A percentile compares a stretch with the other conserved stretches of the same genome.
phyloP scores from a whole-genome alignment of 2,329 filamentous ascomycete genomes.

The Apiospora kogelbergensis region DNA sequence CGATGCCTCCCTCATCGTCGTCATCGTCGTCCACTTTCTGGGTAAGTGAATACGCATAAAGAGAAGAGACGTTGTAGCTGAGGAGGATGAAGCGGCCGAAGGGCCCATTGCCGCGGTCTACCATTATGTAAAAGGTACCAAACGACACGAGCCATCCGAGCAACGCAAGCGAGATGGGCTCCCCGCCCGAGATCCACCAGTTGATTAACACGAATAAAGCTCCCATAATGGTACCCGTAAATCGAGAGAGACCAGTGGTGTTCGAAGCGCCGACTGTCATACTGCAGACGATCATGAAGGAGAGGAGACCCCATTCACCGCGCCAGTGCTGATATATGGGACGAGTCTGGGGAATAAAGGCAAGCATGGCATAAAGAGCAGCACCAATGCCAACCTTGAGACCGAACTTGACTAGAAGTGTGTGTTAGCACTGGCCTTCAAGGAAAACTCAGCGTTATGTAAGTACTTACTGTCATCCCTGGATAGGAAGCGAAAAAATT shows the following conservation, averaged over 20 bases:
- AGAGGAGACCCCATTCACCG: conserved; percentile 94
- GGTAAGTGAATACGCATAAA: conserved; percentile 91
- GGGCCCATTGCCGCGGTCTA: conserved; percentile 80
- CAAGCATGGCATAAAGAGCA: conserved; percentile 82
- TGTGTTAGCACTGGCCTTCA: conserved; percentile 21
- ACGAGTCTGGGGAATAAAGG: conserved; percentile 77
- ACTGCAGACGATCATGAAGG: conserved; percentile 96
- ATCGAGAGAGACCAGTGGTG: conserved; percentile 83
- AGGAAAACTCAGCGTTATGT: not conserved
- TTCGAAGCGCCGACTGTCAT: conserved; percentile 98
- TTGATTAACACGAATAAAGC: conserved; percentile 72
- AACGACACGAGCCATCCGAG: conserved; percentile 80
- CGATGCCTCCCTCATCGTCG: conserved; percentile 82
- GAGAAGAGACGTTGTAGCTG: conserved; percentile 91
- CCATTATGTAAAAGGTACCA: conserved; percentile 86
- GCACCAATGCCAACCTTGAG: conserved; percentile 93
- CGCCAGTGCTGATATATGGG: conserved; percentile 84
- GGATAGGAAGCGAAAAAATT: conserved; percentile 46
- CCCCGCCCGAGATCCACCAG: conserved; percentile 76
- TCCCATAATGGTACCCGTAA: conserved; percentile 82
- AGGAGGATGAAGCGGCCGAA: conserved; percentile 92
- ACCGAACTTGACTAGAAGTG: conserved; percentile 63
- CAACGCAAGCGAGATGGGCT: conserved; percentile 72
- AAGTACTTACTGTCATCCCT: conserved; percentile 52
- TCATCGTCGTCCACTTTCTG: conserved; percentile 78